A percentile compares a stretch with the other conserved stretches of the same genome.
Conservation (phyloP, 2,329 filamentous ascomycete genomes). For the Monosporascus sp. region DNA sequence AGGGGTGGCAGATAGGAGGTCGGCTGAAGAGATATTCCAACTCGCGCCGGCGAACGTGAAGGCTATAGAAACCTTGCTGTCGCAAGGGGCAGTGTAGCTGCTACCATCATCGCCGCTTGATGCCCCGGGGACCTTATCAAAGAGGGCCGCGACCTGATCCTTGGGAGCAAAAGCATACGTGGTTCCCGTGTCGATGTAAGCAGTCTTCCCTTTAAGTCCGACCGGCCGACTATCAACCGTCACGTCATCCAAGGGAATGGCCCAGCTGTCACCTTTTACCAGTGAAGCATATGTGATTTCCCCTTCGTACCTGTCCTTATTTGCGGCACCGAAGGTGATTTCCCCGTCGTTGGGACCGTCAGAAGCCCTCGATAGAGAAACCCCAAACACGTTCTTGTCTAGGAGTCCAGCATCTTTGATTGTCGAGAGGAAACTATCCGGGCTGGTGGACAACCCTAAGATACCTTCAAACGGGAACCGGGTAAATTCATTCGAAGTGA, state of each 20-base stretch:
- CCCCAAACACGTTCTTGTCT: constrained; percentile 59
- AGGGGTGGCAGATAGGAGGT: constrained; percentile 58
- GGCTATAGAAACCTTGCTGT: constrained; percentile 54
- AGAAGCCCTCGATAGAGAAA: constrained; percentile 62
- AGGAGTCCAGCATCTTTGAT: constrained; percentile 54
- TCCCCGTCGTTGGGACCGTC: constrained; percentile 69
- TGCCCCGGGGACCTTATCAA: constrained; percentile 61
- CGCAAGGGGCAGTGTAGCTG: constrained; percentile 69
- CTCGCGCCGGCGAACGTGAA: constrained; percentile 63
- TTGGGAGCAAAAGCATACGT: constrained; percentile 71
- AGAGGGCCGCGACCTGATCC: constrained; percentile 60
- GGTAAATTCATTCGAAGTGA: constrained; percentile 68
- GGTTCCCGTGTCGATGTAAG: constrained; percentile 81
- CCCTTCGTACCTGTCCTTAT: constrained; percentile 62
- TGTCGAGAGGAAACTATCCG: constrained; percentile 62
- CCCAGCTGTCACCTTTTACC: constrained; percentile 54
- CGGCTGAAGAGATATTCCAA: constrained; percentile 62
- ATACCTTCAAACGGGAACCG: constrained; percentile 86
- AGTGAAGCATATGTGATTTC: constrained; percentile 62
- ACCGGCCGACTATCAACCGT: constrained; percentile 55
- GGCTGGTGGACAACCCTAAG: constrained; percentile 66
- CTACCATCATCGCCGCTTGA: constrained; percentile 49
- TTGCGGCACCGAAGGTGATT: constrained; percentile 68
- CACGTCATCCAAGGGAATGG: constrained; percentile 63
- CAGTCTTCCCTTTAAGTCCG: constrained; percentile 50